Evolutionary conservation across 148 eudicot genomes (phyloP).

Genomic region (Silene conica): DNA sequence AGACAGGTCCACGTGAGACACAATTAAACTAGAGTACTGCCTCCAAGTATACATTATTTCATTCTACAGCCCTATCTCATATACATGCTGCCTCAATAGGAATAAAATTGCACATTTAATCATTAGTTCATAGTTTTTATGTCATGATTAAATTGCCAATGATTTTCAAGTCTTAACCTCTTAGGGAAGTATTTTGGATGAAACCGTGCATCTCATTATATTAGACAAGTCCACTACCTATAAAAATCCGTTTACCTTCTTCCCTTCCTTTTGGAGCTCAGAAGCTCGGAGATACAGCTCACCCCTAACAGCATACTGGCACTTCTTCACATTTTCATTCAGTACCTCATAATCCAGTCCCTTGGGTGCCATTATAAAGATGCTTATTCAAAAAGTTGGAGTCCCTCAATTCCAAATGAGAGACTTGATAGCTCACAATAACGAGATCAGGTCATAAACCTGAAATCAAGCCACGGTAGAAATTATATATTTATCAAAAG

Average conservation of each 20-base stretch:
- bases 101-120: not conserved
- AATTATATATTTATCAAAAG: not conserved
- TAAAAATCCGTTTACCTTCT: slow-evolving; percentile 54
- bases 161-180: too few species aligned
- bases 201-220: not conserved
- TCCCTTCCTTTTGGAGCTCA: slow-evolving; percentile 98
- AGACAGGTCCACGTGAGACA: too few species aligned
- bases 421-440: slow-evolving; percentile 12
- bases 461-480: slow-evolving; percentile 14
- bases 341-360: slow-evolving; percentile 74
- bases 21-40: slow-evolving; percentile 1
- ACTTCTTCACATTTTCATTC: slow-evolving; percentile 96
- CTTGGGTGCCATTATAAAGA: slow-evolving; percentile 53
- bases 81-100: not conserved
- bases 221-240: not conserved
- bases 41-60: not conserved
- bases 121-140: not conserved
- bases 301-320: slow-evolving; percentile 96
- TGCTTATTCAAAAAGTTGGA: slow-evolving; percentile 3
- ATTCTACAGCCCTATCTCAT: not conserved
- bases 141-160: not conserved
- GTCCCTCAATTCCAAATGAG: slow-evolving; percentile 21
- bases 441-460: slow-evolving; percentile 29
- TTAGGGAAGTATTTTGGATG: not conserved
- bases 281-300: slow-evolving; percentile 98